Evolutionary conservation across 352 stramenopile genomes (phyloP).

Genomic region (Globisporangium sylvaticum): DNA sequence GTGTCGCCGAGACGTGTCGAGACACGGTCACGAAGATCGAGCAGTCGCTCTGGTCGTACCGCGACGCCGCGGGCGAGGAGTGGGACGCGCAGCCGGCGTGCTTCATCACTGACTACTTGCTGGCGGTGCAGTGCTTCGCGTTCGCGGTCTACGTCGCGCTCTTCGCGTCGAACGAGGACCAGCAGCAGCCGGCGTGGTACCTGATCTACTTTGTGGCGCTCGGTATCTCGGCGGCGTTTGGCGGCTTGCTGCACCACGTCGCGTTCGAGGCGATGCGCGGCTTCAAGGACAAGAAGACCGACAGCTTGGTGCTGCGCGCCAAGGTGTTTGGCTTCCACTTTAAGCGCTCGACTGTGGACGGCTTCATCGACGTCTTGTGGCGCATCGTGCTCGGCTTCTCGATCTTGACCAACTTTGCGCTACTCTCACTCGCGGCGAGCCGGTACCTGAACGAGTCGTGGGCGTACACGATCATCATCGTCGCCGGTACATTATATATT

Average conservation of each 20-base stretch:
- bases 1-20: slow-evolving; percentile 54
- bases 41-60: slow-evolving; percentile 76
- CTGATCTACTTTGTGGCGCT: slow-evolving; percentile 86
- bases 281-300: slow-evolving; percentile 70
- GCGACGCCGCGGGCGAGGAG: slow-evolving; percentile 67
- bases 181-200: slow-evolving; percentile 57
- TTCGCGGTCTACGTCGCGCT: slow-evolving; percentile 78
- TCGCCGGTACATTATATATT: slow-evolving; percentile 64
- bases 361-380: slow-evolving; percentile 72
- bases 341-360: slow-evolving; percentile 66
- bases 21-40: slow-evolving; percentile 68
- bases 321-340: slow-evolving; percentile 72
- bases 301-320: slow-evolving; percentile 57
- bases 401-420: slow-evolving; percentile 83
- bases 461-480: slow-evolving; percentile 69
- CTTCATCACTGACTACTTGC: slow-evolving; percentile 86
- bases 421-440: slow-evolving; percentile 71
- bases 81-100: slow-evolving; percentile 85
- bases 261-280: slow-evolving; percentile 72
- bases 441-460: slow-evolving; percentile 72
- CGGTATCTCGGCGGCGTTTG: slow-evolving; percentile 71
- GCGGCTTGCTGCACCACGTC: slow-evolving; percentile 76
- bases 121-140: slow-evolving; percentile 80
- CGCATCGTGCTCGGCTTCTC: slow-evolving; percentile 78
- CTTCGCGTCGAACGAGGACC: slow-evolving; percentile 52